These are phyloP conservation scores for Agrocybe pediades DNA, from an alignment of 768 basidiomycete species.

Conservation along the genomic window DNA sequence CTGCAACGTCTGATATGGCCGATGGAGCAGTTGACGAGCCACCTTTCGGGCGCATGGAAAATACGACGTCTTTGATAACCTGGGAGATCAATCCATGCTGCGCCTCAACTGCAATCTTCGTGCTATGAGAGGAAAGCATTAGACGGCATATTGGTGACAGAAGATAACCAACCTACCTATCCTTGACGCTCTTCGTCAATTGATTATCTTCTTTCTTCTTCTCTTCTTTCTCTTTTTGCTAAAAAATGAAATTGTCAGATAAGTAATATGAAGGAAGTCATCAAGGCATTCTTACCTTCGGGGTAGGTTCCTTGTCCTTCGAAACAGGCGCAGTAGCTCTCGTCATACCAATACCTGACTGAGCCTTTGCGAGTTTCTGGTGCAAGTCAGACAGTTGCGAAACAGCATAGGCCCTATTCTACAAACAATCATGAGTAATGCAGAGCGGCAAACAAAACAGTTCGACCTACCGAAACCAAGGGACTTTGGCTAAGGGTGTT, in stretches of 20 bases:
- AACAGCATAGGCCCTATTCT: slow-evolving; percentile 95
- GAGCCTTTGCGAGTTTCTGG: slow-evolving; percentile 82
- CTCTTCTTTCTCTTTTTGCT: slow-evolving; percentile 59
- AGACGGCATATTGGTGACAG: background rate
- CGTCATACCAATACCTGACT: slow-evolving; percentile 55
- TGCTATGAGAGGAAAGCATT: slow-evolving; percentile 47
- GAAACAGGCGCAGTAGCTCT: slow-evolving; percentile 55
- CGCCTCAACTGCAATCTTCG: slow-evolving; percentile 86
- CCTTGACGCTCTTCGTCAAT: slow-evolving; percentile 86
- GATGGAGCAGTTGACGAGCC: slow-evolving; percentile 17
- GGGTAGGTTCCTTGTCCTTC: slow-evolving; percentile 49
- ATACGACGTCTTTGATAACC: slow-evolving; percentile 90
- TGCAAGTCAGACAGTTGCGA: slow-evolving; percentile 89
- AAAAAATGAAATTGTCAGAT: background rate
- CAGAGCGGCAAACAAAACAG: background rate
- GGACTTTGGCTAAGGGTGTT: slow-evolving; percentile 94
- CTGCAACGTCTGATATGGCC: slow-evolving; percentile 39
- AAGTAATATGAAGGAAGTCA: background rate
- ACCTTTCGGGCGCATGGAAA: slow-evolving; percentile 57
- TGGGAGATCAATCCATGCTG: slow-evolving; percentile 95
- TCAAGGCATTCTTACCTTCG: slow-evolving; percentile 41
- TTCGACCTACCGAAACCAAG: slow-evolving; percentile 83
- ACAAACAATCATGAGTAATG: background rate
- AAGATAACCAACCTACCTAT: slow-evolving; percentile 57
- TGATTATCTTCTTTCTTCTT: slow-evolving; percentile 90